Conservation (phyloP, 768 basidiomycete species). For the Peribolospora baueri region DNA sequence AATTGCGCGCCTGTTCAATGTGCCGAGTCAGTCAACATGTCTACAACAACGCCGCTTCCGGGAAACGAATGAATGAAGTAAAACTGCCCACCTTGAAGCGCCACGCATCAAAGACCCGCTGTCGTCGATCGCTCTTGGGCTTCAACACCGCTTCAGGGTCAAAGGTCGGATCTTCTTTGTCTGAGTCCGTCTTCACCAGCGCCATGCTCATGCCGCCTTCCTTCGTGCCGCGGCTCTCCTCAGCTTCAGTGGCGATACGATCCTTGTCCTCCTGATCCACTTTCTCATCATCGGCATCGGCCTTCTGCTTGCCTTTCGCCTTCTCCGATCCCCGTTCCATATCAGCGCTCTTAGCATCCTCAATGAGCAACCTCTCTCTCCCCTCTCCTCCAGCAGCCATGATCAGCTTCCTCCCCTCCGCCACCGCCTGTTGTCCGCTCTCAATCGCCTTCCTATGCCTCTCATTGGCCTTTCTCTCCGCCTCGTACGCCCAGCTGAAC, state of each 20-base stretch:
- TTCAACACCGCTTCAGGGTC: no score
- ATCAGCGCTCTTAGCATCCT: constrained; percentile 11
- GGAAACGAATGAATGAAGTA: background rate
- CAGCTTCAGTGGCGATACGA: background rate
- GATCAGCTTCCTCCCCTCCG: constrained; percentile 10
- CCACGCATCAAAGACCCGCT: no score
- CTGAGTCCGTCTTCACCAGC: no score
- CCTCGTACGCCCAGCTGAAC: constrained; percentile 86
- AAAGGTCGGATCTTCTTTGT: no score
- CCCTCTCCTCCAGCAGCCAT: background rate
- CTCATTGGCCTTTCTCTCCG: constrained; percentile 52
- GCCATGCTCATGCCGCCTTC: no score
- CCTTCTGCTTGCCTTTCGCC: constrained; percentile 9
- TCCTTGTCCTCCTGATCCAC: background rate
- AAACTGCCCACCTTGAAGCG: background rate
- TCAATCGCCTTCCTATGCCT: constrained; percentile 25
- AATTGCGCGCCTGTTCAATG: constrained; percentile 50
- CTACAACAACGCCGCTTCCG: background rate
- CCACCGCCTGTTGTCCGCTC: constrained; percentile 11
- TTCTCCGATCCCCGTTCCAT: constrained; percentile 7
- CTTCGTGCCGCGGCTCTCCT: background rate
- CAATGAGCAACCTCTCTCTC: constrained; percentile 4
- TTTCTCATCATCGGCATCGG: background rate
- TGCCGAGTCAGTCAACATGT: background rate
- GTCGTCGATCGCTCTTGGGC: no score